These are phyloP conservation scores for Russula virescens DNA, from an alignment of 768 basidiomycete genomes.

Conservation along the genomic window DNA sequence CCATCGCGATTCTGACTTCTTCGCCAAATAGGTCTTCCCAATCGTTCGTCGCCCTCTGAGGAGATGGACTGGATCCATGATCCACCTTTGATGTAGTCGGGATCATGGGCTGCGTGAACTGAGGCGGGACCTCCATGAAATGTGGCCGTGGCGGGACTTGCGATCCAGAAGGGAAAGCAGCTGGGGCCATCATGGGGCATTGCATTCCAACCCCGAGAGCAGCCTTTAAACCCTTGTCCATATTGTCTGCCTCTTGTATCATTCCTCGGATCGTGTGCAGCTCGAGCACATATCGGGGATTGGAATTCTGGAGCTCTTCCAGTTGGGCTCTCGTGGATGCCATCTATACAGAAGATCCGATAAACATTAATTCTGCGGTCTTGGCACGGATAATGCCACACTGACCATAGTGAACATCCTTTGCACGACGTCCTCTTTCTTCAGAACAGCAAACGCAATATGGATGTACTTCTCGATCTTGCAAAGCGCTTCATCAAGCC, in stretches of 20 bases:
- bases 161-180: background rate
- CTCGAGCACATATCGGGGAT: constrained; percentile 20
- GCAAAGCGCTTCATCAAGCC: constrained; percentile 4
- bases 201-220: background rate
- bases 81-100: background rate
- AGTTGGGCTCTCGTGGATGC: constrained; percentile 10
- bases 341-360: background rate
- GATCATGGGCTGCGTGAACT: background rate
- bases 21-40: constrained; percentile 55
- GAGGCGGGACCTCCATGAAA: background rate
- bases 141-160: constrained; percentile 3
- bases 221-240: constrained; percentile 10
- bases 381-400: background rate
- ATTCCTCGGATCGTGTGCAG: constrained; percentile 19
- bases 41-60: constrained; percentile 64
- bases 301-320: constrained; percentile 8
- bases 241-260: constrained; percentile 21
- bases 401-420: constrained; percentile 15
- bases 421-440: background rate
- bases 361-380: background rate
- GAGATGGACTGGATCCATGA: constrained; percentile 49
- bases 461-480: constrained; percentile 15
- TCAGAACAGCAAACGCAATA: constrained; percentile 9
- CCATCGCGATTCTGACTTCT: constrained; percentile 25
- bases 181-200: background rate